Evolutionary conservation across 306 rosid species (phyloP).

Genomic region (Coriaria nepalensis): DNA sequence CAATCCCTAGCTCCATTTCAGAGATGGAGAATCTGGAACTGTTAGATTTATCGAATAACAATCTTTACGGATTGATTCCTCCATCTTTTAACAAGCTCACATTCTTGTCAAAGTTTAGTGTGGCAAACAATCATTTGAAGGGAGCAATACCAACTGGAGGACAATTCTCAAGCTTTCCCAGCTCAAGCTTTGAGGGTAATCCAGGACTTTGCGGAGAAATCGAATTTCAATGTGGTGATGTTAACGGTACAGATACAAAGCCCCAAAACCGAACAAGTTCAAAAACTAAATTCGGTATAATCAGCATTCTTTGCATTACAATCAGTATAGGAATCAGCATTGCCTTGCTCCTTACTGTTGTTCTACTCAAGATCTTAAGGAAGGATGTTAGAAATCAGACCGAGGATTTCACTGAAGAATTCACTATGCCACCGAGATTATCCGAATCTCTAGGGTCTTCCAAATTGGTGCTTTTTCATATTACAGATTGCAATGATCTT

Average conservation of each 20-base stretch:
- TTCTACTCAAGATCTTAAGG: conserved; percentile 8
- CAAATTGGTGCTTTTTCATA: conserved; percentile 20
- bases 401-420: not conserved
- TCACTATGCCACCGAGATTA: not conserved
- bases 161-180: conserved; percentile 14
- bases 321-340: conserved; percentile 24
- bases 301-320: not conserved
- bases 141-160: conserved; percentile 15
- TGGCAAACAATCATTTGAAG: conserved; percentile 15
- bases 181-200: conserved; percentile 22
- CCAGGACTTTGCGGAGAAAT: no score
- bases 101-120: conserved; percentile 15
- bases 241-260: not conserved
- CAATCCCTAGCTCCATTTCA: conserved; percentile 12
- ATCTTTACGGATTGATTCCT: conserved; percentile 18
- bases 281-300: not conserved
- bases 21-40: conserved; percentile 13
- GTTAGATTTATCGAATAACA: conserved; percentile 19
- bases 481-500: conserved; percentile 22
- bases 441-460: not conserved
- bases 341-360: conserved; percentile 11
- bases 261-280: conserved; percentile 4
- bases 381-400: conserved; percentile 3
- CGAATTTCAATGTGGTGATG: not conserved
- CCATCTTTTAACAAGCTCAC: conserved; percentile 13